phyloP scores from a whole-genome alignment of 305 asterid genomes.

The Rubia balearica region DNA sequence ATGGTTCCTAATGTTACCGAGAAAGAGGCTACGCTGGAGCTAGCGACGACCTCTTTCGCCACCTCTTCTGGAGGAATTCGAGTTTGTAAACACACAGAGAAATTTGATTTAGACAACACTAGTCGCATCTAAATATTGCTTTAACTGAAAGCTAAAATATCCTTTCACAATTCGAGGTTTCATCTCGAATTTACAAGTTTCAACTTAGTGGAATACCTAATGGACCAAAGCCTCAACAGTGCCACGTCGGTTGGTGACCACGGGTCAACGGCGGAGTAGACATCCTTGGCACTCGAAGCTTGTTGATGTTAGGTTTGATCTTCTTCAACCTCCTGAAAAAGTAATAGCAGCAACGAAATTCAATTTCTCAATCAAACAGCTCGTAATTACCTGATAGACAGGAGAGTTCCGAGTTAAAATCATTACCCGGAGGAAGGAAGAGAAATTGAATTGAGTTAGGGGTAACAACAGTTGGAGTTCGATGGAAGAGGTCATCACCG shows the following conservation, averaged over 20 bases:
- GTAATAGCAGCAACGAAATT: background rate
- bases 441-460: constrained; percentile 11
- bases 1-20: no score
- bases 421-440: constrained; percentile 5
- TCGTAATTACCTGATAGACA: background rate
- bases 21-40: no score
- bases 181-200: no score
- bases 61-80: no score
- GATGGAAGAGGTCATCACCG: background rate
- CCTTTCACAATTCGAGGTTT: background rate
- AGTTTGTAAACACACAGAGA: no score
- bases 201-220: constrained; percentile 11
- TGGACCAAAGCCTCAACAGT: constrained; percentile 18
- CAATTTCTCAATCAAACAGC: background rate
- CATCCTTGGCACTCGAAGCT: constrained; percentile 8
- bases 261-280: constrained; percentile 12
- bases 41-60: no score
- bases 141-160: background rate
- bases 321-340: constrained; percentile 18
- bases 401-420: background rate
- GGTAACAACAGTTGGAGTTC: background rate
- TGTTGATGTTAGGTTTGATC: constrained; percentile 6
- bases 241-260: constrained; percentile 2
- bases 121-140: no score
- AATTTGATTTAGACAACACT: no score